Base-by-base conservation (phyloP, 192 early-diverging fungal species). In the Gryganskiella cystojenkinii region DNA sequence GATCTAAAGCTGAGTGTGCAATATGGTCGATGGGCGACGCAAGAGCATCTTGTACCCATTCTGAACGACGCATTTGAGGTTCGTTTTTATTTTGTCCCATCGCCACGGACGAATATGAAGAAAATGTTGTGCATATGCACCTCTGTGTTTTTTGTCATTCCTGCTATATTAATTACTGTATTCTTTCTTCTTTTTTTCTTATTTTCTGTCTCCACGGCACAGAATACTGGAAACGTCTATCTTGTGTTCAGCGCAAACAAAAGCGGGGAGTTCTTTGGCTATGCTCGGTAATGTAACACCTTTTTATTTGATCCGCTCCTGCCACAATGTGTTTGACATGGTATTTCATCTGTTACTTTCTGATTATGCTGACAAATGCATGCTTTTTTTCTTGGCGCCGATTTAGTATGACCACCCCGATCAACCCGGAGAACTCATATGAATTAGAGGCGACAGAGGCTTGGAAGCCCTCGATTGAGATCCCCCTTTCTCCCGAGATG, bases 211-310 rank as follows among this genome's bases (percentile, higher is more conserved):
- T 4, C 30, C 19, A 55, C 40, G 20, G n/a, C n/a, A n/a, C 58
- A 83, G 81, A 74, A 65, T 55, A 61, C 74, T 11, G 72, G 79
- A 44, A 76, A 81, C 40, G 84, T 85, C 1, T 85, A 75, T 69
- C 68, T 85, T 44, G 72, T 85, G 20, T 85, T 85, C 49, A 85
- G 84, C 56, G 84, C 81, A 2, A 85, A 85, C 62, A 85, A 83
- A 60, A 85, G 84, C 50, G 84, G 84, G 5, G 84, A 85, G 51
- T 85, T 85, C 56, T 85, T 83, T 71, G 84, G 84, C 34, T 85
- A 80, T 64, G 84, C 81, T 30, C 65, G 70, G 79, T 78, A 80
- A 69, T 22, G 11, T 14, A 11, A 44, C 2, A 4, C 24, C 19
- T 44, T 1, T 17, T 24, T 33, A 28, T 34, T 6, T 67, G 33